A percentile compares a stretch with the other conserved stretches of the same genome.
Conservation (phyloP, 2,329 filamentous ascomycete species). For the Talaromyces sp. region DNA sequence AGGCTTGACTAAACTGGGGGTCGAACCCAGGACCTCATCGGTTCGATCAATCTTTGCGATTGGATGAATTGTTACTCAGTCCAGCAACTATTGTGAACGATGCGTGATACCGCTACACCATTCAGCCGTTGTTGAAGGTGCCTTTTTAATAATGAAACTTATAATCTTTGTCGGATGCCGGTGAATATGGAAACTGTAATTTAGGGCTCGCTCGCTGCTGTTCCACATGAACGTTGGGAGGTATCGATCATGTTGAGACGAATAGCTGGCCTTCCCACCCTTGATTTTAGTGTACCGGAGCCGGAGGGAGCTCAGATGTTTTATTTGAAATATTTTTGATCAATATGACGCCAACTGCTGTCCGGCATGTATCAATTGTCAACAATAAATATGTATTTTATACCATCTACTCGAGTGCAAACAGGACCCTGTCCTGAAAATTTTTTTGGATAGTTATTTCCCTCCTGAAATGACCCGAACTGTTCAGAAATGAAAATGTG, state of each 20-base stretch:
- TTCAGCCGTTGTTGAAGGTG: background rate
- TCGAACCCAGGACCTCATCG: constrained; percentile 12
- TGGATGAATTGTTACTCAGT: constrained; percentile 11
- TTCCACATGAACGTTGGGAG: background rate
- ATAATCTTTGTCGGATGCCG: too few relatives aligned
- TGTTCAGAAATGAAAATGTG: too few relatives aligned
- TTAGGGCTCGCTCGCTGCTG: background rate
- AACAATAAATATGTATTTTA: too few relatives aligned
- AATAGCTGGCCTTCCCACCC: background rate
- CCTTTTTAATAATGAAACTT: background rate
- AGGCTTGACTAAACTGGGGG: constrained; percentile 12
- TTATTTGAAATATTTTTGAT: too few relatives aligned
- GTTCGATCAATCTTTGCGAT: constrained; percentile 13
- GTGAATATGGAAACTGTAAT: background rate
- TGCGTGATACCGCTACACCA: constrained; percentile 13
- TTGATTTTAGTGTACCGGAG: background rate
- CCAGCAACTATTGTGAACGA: constrained; percentile 12
- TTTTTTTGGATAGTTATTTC: too few relatives aligned
- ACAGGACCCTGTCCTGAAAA: too few relatives aligned
- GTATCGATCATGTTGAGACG: background rate
- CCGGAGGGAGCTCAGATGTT: too few relatives aligned
- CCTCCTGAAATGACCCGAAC: too few relatives aligned
- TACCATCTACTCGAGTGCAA: too few relatives aligned
- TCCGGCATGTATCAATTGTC: too few relatives aligned
- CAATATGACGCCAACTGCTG: too few relatives aligned